Evolutionary conservation across 306 rosid species (phyloP).

Genomic region (Ziziphus jujuba): DNA sequence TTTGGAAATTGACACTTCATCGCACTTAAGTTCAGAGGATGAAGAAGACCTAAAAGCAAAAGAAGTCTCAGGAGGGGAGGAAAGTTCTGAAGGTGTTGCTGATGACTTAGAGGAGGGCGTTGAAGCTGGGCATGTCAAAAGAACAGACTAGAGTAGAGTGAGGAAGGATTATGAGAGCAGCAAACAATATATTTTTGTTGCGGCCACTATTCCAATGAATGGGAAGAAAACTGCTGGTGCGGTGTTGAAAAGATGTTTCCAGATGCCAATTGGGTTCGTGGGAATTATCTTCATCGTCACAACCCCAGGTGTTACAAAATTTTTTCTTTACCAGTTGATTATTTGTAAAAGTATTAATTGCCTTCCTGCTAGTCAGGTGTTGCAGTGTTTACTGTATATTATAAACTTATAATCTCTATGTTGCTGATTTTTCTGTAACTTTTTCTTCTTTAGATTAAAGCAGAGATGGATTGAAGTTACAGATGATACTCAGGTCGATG

Average conservation of each 20-base stretch:
- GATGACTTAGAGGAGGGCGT: constrained; percentile 23
- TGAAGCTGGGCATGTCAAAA: constrained; percentile 41
- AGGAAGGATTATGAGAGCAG: constrained; percentile 74
- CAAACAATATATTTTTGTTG: constrained; percentile 91
- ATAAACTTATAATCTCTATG: neutral
- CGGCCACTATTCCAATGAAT: constrained; percentile 94
- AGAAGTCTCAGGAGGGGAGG: constrained; percentile 52
- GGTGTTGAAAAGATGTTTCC: constrained; percentile 82
- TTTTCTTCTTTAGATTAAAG: constrained; percentile 59
- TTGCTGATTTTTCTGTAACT: constrained; percentile 11
- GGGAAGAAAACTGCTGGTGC: constrained; percentile 96
- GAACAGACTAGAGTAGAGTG: constrained; percentile 74
- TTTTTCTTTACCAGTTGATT: constrained; percentile 5
- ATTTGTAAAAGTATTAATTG: constrained; percentile 1
- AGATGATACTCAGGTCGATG: constrained; percentile 72
- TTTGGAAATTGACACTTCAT: constrained; percentile 43
- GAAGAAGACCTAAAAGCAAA: constrained; percentile 50
- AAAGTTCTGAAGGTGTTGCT: constrained; percentile 33
- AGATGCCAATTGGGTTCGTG: constrained; percentile 80
- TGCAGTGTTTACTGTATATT: neutral
- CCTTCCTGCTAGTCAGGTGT: constrained; percentile 18
- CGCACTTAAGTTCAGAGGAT: constrained; percentile 38
- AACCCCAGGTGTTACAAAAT: constrained; percentile 67
- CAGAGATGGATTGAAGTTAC: constrained; percentile 92
- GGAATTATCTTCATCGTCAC: constrained; percentile 92